Base-by-base conservation (phyloP, 139 green algal genomes). In the Picochlorum sp. region DNA sequence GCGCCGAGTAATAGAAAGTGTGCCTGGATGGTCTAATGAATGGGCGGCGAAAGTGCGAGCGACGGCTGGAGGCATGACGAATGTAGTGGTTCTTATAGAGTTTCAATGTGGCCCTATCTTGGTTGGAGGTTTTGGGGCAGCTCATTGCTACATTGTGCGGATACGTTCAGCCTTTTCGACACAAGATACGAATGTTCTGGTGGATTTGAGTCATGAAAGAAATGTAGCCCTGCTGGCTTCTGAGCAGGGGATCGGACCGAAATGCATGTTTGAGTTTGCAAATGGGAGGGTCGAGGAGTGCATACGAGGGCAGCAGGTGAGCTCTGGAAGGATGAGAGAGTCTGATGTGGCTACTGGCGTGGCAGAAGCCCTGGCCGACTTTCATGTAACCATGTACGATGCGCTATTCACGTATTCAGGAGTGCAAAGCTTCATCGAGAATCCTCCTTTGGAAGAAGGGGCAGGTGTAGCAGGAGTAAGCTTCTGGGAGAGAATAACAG, bases 281-380 rank as follows among this genome's bases (percentile, higher is more conserved):
- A 84, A 80, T 28, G 79, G 75, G 1, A 61, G 80, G 1, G 52
- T 87, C 8, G 80, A 87, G 52, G 72, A 87, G 59, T 87, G 79
- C 32, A 50, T 87, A 50, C 41, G 55, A 12, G 74, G 67, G 13
- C 57, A 58, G 22, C 62, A 12, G n/a, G 37, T 87, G 5, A 73
- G 28, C 1, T 62, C 64, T 0, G 53, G 37, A 5, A 45, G 64
- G 25, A 75, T 87, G 40, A 50, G 53, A 3, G 45, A 57, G 9
- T 43, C 68, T 3, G 22, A 43, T 4, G 40, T 87, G 0, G 63
- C 61, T 3, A 44, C 39, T 3, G 68, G 59, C 10, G 65, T 87
- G 8, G 80, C 79, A 13, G 37, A 52, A 2, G 68, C 79, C 13
- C 45, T 87, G 59, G 75, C 75, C 5, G 25, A 30, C 43, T 87